Evolutionary conservation across 257 asterid species (phyloP).

Genomic region (Solanum medicagineum): DNA sequence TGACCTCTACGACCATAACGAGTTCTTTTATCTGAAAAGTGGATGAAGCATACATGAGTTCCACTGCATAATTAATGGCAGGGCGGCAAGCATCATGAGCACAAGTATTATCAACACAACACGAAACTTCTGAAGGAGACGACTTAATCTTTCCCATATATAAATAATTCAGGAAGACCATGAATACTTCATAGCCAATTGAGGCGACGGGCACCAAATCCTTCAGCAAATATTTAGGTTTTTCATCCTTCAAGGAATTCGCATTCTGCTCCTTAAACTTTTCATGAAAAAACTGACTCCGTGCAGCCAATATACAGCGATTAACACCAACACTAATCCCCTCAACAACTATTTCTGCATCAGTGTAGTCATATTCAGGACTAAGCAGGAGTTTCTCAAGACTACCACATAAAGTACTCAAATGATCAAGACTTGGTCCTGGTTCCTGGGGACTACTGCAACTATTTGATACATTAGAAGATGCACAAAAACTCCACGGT

Average conservation of each 20-base stretch:
- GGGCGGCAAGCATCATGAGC: constrained; percentile 82
- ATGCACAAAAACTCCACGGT: constrained; percentile 40
- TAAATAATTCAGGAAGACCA: constrained; percentile 34
- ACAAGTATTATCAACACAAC: constrained; percentile 71
- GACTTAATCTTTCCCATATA: constrained; percentile 66
- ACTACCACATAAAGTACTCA: constrained; percentile 37
- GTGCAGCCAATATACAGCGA: constrained; percentile 74
- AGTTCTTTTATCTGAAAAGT: constrained; percentile 73
- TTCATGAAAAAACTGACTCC: constrained; percentile 36
- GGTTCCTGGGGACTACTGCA: constrained; percentile 36
- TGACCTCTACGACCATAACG: constrained; percentile 61
- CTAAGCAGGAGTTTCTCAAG: constrained; percentile 54
- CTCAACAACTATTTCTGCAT: constrained; percentile 63
- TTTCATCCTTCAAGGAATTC: constrained; percentile 12
- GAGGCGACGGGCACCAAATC: constrained; percentile 40
- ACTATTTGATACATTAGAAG: constrained; percentile 51
- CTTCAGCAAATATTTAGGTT: constrained; percentile 43
- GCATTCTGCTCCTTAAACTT: neutral
- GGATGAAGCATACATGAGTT: constrained; percentile 80
- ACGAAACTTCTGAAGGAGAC: constrained; percentile 56
- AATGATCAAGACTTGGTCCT: constrained; percentile 36
- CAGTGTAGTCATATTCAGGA: constrained; percentile 51
- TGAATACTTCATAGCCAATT: constrained; percentile 48
- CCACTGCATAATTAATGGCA: constrained; percentile 62
- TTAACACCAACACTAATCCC: constrained; percentile 49